Conservation (phyloP, 140 eudicot species). For the Stevia rebaudiana region DNA sequence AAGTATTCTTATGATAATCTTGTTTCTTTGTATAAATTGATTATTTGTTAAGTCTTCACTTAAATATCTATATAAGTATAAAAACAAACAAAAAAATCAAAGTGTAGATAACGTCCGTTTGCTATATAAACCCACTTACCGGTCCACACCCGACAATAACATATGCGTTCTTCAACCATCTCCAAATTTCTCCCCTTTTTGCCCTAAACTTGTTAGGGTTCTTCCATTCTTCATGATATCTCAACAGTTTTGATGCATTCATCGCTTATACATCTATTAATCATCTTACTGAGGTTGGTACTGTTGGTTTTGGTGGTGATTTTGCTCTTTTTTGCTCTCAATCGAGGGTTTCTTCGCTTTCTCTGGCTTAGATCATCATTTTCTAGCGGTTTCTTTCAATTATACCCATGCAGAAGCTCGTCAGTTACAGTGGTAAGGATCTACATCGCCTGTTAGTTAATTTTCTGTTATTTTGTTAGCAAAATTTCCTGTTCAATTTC, state of each 20-base stretch:
- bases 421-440: constrained; percentile 53
- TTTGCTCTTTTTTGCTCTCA: constrained; percentile 59
- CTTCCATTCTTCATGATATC: constrained; percentile 5
- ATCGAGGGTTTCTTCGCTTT: constrained; percentile 55
- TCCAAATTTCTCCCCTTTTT: constrained; percentile 46
- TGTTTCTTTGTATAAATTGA: too few species aligned
- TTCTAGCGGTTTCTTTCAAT: constrained; percentile 27
- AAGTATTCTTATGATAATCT: too few species aligned
- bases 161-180: constrained; percentile 22
- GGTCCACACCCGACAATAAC: constrained; percentile 33
- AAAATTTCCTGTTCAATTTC: too few species aligned
- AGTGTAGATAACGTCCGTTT: background rate
- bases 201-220: constrained; percentile 64
- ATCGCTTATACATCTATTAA: constrained; percentile 13
- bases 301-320: background rate
- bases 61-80: too few species aligned
- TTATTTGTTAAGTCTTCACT: too few species aligned
- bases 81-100: background rate
- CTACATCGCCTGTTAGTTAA: constrained; percentile 12
- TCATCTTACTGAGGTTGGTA: constrained; percentile 11
- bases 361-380: constrained; percentile 28
- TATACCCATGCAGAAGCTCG: constrained; percentile 57
- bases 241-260: constrained; percentile 25
- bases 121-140: constrained; percentile 18
- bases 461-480: background rate